These are phyloP conservation scores for Colletotrichum spinosum DNA, from an alignment of 2,329 filamentous ascomycete species.

Conservation along the genomic window DNA sequence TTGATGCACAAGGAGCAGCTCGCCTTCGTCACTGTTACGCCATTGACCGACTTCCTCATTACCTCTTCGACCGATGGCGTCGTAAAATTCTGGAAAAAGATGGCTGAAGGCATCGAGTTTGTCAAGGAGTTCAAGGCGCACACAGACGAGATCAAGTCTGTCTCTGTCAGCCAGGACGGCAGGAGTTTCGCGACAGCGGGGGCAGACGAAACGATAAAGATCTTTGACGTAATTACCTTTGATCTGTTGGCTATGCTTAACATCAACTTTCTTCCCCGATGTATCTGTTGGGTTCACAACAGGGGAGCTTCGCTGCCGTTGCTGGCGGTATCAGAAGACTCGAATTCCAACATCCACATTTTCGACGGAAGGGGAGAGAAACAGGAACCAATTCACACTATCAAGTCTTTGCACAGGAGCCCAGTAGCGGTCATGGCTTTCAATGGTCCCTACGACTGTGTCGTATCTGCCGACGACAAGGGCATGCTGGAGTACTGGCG, in stretches of 20 bases:
- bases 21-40: constrained; percentile 87
- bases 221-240: constrained; percentile 87
- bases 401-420: constrained; percentile 83
- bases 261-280: constrained; percentile 80
- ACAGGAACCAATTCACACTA: constrained; percentile 78
- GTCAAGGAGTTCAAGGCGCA: constrained; percentile 98
- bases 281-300: constrained; percentile 91
- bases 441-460: constrained; percentile 90
- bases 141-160: constrained; percentile 82
- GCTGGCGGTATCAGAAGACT: constrained; percentile 84
- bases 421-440: constrained; percentile 88
- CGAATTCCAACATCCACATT: constrained; percentile 78
- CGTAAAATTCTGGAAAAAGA: constrained; percentile 99
- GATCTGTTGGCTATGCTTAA: constrained; percentile 86
- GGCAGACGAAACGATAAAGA: constrained; percentile 80
- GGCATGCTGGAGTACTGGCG: constrained; percentile 99
- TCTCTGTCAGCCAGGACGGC: constrained; percentile 89
- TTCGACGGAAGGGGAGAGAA: constrained; percentile 92
- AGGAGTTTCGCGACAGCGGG: constrained; percentile 94
- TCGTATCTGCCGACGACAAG: constrained; percentile 86
- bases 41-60: constrained; percentile 92
- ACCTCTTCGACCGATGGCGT: constrained; percentile 95
- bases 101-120: constrained; percentile 90
- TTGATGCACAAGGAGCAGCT: constrained; percentile 99
- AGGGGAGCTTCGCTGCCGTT: constrained; percentile 89